phyloP scores from a whole-genome alignment of 805 yeast genomes.

The Spathaspora hagerdaliae region DNA sequence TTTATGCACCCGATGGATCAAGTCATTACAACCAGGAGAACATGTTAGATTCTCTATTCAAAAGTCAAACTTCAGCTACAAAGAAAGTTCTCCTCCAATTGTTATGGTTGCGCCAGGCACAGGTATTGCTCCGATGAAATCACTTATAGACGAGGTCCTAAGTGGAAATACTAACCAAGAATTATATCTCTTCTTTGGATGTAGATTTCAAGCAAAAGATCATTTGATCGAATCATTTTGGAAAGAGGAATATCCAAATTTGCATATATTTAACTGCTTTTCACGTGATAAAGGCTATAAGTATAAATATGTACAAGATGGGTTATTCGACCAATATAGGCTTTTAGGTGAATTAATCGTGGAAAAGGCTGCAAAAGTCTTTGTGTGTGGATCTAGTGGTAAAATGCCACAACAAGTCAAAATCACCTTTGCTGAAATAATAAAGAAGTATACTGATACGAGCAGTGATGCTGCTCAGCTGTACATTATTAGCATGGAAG shows the following conservation, averaged over 20 bases:
- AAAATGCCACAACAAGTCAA: constrained; percentile 89
- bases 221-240: constrained; percentile 60
- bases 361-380: constrained; percentile 56
- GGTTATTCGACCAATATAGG: constrained; percentile 48
- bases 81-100: constrained; percentile 35
- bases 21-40: constrained; percentile 45
- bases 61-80: constrained; percentile 28
- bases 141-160: constrained; percentile 48
- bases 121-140: constrained; percentile 91
- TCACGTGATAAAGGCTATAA: constrained; percentile 44
- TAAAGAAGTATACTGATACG: constrained; percentile 43
- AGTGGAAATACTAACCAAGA: constrained; percentile 16
- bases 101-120: constrained; percentile 91
- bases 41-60: constrained; percentile 51
- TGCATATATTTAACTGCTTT: constrained; percentile 39
- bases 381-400: constrained; percentile 91
- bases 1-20: constrained; percentile 75
- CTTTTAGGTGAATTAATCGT: constrained; percentile 50
- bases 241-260: constrained; percentile 19
- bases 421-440: constrained; percentile 65
- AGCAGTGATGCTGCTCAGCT: constrained; percentile 44
- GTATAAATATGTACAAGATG: constrained; percentile 71
- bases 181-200: constrained; percentile 68
- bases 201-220: constrained; percentile 63
- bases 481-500: constrained; percentile 59